Evolutionary conservation across 2,329 filamentous ascomycete species (phyloP), one percentile per base, ranked within the genome.

Genomic region (Colletotrichum sp.): DNA sequence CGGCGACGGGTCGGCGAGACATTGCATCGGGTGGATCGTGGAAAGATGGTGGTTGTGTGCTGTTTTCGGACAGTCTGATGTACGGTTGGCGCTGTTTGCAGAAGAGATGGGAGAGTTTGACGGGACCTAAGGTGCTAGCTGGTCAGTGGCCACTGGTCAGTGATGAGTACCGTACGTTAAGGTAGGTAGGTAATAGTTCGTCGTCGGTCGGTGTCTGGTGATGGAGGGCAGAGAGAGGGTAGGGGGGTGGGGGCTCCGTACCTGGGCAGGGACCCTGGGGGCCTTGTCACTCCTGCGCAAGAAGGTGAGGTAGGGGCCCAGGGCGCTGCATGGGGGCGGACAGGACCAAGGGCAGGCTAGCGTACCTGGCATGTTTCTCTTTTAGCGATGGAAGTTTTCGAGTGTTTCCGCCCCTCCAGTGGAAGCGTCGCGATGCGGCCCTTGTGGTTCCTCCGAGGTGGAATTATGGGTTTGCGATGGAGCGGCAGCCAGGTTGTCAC

Each of bases 331-430:
- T 60, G 70, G 71, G 44, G 65, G 9, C 49, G 18, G 60, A 16
- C 52, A 67, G 70, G 71, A 32, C 62, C 39, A 32, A 69, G 57
- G 57, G 30, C 57, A 26, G 59, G 49, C 70, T 64, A 76, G 70
- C 74, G 71, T 69, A 65, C 30, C 64, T 69, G 49, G 44, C 62
- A 60, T 60, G 73, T 76, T 76, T 76, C 74, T 76, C 44, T 62
- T 74, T 76, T 74, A 74, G 70, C 74, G 71, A 76, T 76, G 59
- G 74, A 74, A 73, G 74, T 55, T 65, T 76, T 73, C 44, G 63
- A 76, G 34, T 76, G 70, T 73, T 76, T 73, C 74, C 70, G 64
- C 74, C 74, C 74, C 64, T 73, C 74, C 26, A 76, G 57, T 34
- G 63, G 69, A 68, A 64, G 69, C 64, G 44, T 72, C 73, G 55